These are phyloP conservation scores for Pseudocohnilembus persalinus DNA, from an alignment of 169 alveolate species.

Conservation along the genomic window DNA sequence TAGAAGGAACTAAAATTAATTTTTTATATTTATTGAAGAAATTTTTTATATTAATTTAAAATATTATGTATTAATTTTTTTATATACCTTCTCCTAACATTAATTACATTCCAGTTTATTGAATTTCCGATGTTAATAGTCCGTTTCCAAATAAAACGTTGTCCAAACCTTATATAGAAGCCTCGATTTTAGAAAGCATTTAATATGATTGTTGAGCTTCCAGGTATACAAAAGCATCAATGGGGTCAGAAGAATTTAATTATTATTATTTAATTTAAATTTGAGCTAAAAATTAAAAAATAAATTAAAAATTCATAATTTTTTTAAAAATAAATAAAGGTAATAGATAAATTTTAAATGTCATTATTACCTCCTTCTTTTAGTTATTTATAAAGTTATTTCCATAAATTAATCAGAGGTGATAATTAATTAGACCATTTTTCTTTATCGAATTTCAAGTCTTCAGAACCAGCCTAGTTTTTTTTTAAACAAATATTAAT, in stretches of 20 bases:
- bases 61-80: too few species aligned
- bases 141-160: conserved; percentile 66
- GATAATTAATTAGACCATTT: conserved; percentile 75
- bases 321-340: too few species aligned
- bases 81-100: conserved; percentile 9
- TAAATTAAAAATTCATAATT: too few species aligned
- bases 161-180: conserved; percentile 56
- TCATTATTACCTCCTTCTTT: conserved; percentile 69
- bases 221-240: conserved; percentile 57
- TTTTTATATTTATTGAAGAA: not conserved
- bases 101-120: conserved; percentile 14
- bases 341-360: too few species aligned
- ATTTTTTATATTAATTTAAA: too few species aligned
- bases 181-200: conserved; percentile 47
- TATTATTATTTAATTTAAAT: conserved; percentile 52
- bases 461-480: conserved; percentile 55
- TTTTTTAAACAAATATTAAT: too few species aligned
- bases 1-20: conserved; percentile 68
- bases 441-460: conserved; percentile 72
- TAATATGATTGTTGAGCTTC: conserved; percentile 49
- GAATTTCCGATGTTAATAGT: conserved; percentile 12
- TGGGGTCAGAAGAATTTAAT: conserved; percentile 54
- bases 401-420: conserved; percentile 83
- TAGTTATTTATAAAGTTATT: conserved; percentile 51
- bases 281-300: too few species aligned